phyloP scores from a whole-genome alignment of 306 rosid genomes.

The Vigna angularis region DNA sequence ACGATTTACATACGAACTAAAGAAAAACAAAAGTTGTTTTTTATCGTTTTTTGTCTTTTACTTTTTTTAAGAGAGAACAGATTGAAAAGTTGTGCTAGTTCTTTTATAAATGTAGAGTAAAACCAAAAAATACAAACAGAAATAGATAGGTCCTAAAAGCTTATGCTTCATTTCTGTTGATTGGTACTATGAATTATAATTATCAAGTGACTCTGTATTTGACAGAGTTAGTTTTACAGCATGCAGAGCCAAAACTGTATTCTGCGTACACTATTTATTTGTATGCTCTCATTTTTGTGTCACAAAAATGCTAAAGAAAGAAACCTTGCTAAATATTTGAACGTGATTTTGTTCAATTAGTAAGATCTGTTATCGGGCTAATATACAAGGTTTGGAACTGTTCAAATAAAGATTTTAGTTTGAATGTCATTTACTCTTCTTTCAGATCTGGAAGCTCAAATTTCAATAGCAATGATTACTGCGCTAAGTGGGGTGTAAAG shows the following conservation, averaged over 20 bases:
- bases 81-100: no score
- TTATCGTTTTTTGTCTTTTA: no score
- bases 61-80: no score
- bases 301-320: slow-evolving; percentile 13
- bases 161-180: not conserved
- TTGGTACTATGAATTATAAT: not conserved
- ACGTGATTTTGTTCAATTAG: not conserved
- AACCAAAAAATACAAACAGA: not conserved
- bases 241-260: not conserved
- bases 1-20: no score
- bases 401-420: not conserved
- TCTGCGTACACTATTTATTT: not conserved
- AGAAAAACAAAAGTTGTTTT: no score
- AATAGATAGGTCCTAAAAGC: no score
- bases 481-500: not conserved
- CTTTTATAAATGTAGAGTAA: no score
- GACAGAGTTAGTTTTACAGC: not conserved
- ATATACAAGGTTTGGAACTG: not conserved
- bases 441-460: slow-evolving; percentile 1
- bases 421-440: not conserved
- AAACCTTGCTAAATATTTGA: not conserved
- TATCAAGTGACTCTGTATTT: slow-evolving; percentile 2
- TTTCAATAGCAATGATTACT: slow-evolving; percentile 14
- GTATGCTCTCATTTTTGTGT: not conserved
- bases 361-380: not conserved